These are phyloP conservation scores for Tetrahymena borealis DNA, from an alignment of 73 alveolate genomes.

Conservation along the genomic window DNA sequence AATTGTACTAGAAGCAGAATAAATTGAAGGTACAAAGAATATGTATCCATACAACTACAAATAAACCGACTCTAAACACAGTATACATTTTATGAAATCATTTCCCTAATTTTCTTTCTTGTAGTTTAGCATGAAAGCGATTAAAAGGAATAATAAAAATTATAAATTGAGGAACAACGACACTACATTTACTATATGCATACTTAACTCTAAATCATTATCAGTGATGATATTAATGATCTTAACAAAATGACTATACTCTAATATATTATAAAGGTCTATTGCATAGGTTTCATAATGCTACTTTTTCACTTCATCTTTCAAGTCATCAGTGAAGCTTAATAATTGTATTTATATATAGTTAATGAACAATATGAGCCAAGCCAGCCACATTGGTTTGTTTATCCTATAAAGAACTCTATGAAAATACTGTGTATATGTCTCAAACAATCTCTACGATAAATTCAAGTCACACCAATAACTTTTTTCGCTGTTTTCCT, in stretches of 20 bases:
- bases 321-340: not conserved
- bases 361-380: not conserved
- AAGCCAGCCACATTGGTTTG: not conserved
- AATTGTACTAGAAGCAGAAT: not conserved
- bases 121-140: not conserved
- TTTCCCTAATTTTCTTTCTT: not conserved
- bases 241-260: not conserved
- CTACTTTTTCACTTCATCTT: not conserved
- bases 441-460: not conserved
- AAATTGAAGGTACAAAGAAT: not conserved
- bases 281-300: not conserved
- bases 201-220: not conserved
- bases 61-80: not conserved
- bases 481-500: not conserved
- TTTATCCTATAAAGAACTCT: not conserved
- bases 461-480: not conserved
- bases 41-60: not conserved
- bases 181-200: not conserved
- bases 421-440: not conserved
- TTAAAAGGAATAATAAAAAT: not conserved
- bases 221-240: not conserved
- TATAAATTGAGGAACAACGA: not conserved
- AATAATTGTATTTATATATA: not conserved
- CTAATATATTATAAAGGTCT: not conserved
- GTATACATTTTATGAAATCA: not conserved